Evolutionary conservation across 2,329 filamentous ascomycete species (phyloP).

Genomic region (Aureobasidium sp.): DNA sequence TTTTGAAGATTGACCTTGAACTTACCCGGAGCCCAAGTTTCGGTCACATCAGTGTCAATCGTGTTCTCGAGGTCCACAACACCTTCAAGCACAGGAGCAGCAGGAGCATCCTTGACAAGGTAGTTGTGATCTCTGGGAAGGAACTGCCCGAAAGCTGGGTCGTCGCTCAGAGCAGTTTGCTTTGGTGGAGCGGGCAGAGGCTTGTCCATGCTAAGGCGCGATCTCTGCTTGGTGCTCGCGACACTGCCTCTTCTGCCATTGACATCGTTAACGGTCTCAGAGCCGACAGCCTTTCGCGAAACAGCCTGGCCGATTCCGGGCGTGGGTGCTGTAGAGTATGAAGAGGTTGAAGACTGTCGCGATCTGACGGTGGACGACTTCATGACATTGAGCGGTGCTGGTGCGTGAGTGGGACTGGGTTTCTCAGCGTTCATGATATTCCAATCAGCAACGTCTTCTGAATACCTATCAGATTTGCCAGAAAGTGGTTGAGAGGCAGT

Average conservation of each 20-base stretch:
- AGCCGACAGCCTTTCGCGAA: background rate
- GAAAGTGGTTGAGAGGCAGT: slow-evolving; percentile 3
- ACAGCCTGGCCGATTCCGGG: background rate
- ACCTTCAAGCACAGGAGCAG: slow-evolving; percentile 18
- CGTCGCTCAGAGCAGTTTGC: background rate
- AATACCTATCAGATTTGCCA: slow-evolving; percentile 32
- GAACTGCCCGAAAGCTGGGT: background rate
- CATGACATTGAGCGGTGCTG: slow-evolving; percentile 15
- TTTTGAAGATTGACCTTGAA: background rate
- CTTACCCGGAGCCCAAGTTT: slow-evolving; percentile 33
- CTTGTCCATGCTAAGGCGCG: slow-evolving; percentile 20
- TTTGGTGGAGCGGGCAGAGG: slow-evolving; percentile 19
- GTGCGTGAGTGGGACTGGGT: slow-evolving; percentile 6
- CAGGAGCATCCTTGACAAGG: slow-evolving; percentile 14
- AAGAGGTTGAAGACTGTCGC: background rate
- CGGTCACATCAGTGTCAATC: slow-evolving; percentile 31
- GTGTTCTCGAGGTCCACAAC: slow-evolving; percentile 32
- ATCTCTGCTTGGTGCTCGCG: background rate
- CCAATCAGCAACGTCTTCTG: slow-evolving; percentile 56
- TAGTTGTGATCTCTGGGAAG: slow-evolving; percentile 9
- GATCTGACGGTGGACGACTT: background rate
- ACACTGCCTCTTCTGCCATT: background rate
- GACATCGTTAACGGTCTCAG: background rate
- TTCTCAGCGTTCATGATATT: slow-evolving; percentile 36
- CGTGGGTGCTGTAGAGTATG: background rate